Percentiles rank a stretch among this genome's conserved stretches.
Conservation (phyloP, 768 basidiomycete species). For the Tricholoma bakamatsutake region DNA sequence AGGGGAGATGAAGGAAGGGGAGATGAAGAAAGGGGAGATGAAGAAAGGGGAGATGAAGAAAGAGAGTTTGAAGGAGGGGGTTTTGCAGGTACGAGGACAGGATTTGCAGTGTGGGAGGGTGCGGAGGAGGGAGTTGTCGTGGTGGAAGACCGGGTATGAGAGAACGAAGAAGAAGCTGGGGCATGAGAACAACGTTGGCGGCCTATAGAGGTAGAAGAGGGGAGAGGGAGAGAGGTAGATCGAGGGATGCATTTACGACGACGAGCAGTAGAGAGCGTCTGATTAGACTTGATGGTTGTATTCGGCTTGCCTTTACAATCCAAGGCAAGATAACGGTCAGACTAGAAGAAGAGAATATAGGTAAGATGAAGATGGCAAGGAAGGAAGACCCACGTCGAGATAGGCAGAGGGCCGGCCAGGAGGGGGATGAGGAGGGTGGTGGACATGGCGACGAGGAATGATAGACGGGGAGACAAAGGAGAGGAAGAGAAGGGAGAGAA, state of each 20-base stretch:
- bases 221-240: constrained; percentile 17
- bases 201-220: constrained; percentile 18
- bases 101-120: too few relatives aligned
- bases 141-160: neutral
- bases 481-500: constrained; percentile 30
- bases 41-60: constrained; percentile 11
- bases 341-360: too few relatives aligned
- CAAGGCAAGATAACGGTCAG: too few relatives aligned
- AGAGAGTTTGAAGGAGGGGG: constrained; percentile 5
- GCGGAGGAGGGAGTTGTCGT: constrained; percentile 5
- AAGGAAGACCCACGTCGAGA: constrained; percentile 33
- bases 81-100: too few relatives aligned
- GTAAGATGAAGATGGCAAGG: too few relatives aligned
- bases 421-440: constrained; percentile 19
- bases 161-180: neutral
- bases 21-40: constrained; percentile 13
- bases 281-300: constrained; percentile 32
- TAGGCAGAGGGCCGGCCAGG: too few relatives aligned
- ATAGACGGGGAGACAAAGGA: constrained; percentile 35
- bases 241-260: constrained; percentile 48
- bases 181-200: constrained; percentile 17
- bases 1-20: constrained; percentile 8
- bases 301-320: too few relatives aligned
- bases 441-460: constrained; percentile 27
- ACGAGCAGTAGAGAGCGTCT: constrained; percentile 41